A percentile compares a stretch with the other conserved stretches of the same genome.
phyloP scores from a whole-genome alignment of 441 rosid species.

The Populus hybrid region DNA sequence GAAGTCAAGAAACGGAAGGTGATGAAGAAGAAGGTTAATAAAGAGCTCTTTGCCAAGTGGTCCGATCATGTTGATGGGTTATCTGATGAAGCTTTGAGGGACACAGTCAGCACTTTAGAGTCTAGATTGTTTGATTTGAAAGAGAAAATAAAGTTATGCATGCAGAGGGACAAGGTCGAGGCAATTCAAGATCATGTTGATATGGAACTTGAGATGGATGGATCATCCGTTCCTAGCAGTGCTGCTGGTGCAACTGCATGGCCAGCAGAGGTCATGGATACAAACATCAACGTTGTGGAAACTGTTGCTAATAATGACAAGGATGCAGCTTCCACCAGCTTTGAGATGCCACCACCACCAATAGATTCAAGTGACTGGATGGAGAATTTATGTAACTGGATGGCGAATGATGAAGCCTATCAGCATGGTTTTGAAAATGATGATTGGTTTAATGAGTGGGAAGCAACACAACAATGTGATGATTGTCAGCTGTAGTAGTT shows the following conservation, averaged over 20 bases:
- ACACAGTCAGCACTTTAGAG: background rate
- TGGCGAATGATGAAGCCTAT: background rate
- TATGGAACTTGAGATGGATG: background rate
- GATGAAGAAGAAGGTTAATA: background rate
- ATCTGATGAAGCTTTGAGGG: background rate
- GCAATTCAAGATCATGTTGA: background rate
- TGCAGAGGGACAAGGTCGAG: background rate
- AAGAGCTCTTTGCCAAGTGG: background rate
- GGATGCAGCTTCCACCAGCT: background rate
- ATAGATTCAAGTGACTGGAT: background rate
- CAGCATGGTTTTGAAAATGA: background rate
- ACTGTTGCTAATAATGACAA: background rate
- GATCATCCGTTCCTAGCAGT: background rate
- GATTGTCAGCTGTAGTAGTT: background rate
- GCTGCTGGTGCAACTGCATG: background rate
- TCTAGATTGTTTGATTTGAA: background rate
- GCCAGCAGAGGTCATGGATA: background rate
- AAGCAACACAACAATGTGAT: background rate
- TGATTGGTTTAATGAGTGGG: background rate
- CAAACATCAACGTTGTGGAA: background rate
- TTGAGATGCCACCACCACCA: background rate
- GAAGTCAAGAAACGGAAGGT: background rate
- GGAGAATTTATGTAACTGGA: background rate
- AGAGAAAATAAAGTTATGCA: background rate
- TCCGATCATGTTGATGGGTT: conserved; percentile 1